Evolutionary conservation across 73 alveolate genomes (phyloP).

Genomic region (Stentor coeruleus): DNA sequence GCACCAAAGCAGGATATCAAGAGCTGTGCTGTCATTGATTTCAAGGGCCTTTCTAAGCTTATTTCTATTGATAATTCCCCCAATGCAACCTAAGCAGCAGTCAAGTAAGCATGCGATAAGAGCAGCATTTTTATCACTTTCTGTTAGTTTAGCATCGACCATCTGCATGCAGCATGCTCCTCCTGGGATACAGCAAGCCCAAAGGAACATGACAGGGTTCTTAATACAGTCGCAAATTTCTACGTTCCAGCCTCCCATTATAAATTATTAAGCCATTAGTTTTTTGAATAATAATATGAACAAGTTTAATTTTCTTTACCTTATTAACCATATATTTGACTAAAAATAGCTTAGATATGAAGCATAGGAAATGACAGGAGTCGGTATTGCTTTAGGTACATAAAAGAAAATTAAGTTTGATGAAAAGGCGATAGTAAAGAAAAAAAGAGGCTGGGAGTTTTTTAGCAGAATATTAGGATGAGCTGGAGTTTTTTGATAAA

Average conservation of each 20-base stretch:
- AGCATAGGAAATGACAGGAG: too few relatives aligned
- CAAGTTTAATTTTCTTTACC: too few relatives aligned
- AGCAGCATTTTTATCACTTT: neutral
- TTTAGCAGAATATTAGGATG: too few relatives aligned
- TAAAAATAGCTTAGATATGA: too few relatives aligned
- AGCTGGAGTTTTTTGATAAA: too few relatives aligned
- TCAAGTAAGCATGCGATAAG: neutral
- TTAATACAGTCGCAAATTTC: neutral
- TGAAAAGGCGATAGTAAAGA: too few relatives aligned
- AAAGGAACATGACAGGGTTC: constrained; percentile 2
- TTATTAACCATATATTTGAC: too few relatives aligned
- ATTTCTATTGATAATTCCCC: neutral
- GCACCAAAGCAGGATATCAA: neutral
- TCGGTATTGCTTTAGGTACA: too few relatives aligned
- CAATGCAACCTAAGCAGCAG: neutral
- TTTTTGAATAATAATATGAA: too few relatives aligned
- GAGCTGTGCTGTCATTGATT: neutral
- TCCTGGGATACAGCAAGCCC: neutral
- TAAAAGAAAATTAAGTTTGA: too few relatives aligned
- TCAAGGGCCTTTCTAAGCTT: neutral
- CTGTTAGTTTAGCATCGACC: neutral
- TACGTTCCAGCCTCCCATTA: neutral
- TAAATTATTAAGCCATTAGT: neutral
- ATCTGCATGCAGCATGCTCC: constrained; percentile 1
- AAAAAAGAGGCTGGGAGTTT: too few relatives aligned